Percentiles rank a stretch among this genome's conserved stretches.
phyloP scores from a whole-genome alignment of 768 basidiomycete species.

The Leccinum sublutescens region DNA sequence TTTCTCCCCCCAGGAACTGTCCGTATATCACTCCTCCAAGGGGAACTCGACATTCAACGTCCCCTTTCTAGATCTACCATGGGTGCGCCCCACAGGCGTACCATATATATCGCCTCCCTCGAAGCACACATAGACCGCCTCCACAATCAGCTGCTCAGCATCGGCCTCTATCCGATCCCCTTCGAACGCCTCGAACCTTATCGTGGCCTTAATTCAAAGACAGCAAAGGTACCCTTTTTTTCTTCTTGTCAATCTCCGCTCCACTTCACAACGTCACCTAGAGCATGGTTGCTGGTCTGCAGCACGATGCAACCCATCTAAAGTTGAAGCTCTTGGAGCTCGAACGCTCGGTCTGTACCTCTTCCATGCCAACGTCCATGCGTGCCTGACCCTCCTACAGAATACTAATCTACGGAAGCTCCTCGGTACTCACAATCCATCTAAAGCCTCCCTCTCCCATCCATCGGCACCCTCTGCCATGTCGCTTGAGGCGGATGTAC shows the following conservation, averaged over 20 bases:
- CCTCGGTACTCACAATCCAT: slow-evolving; percentile 26
- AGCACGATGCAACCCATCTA: slow-evolving; percentile 58
- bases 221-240: slow-evolving; percentile 55
- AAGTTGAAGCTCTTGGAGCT: slow-evolving; percentile 67
- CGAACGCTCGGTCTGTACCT: slow-evolving; percentile 52
- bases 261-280: slow-evolving; percentile 23
- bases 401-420: slow-evolving; percentile 34
- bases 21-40: slow-evolving; percentile 18
- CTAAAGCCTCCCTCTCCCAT: slow-evolving; percentile 17
- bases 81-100: slow-evolving; percentile 65
- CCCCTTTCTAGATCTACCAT: slow-evolving; percentile 50
- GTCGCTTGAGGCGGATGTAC: slow-evolving; percentile 33
- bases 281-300: slow-evolving; percentile 74
- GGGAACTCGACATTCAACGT: background rate
- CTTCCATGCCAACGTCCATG: background rate
- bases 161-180: slow-evolving; percentile 56
- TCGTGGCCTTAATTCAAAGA: slow-evolving; percentile 72
- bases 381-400: slow-evolving; percentile 9
- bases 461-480: slow-evolving; percentile 28
- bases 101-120: slow-evolving; percentile 68
- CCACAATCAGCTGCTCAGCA: slow-evolving; percentile 54
- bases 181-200: slow-evolving; percentile 58
- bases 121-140: slow-evolving; percentile 71
- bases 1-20: slow-evolving; percentile 69
- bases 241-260: background rate